Conservation (phyloP, 148 eudicot genomes). For the Oxyria digyna region DNA sequence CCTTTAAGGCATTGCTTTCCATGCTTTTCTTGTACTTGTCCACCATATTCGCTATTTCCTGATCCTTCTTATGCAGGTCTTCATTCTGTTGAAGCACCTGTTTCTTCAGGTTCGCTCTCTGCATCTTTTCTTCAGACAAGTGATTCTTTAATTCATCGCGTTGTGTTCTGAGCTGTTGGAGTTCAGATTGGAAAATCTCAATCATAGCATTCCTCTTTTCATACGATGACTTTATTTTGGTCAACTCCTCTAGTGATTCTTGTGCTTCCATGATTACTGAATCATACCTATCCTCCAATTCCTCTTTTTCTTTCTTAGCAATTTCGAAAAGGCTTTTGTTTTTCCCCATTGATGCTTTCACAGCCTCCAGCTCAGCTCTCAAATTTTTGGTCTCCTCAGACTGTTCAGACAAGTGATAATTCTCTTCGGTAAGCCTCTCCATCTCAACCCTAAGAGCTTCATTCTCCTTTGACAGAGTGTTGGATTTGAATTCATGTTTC, state of each 20-base stretch:
- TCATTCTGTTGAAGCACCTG: constrained; percentile 36
- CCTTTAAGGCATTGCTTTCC: constrained; percentile 19
- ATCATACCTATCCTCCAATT: constrained; percentile 27
- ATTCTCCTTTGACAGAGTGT: constrained; percentile 29
- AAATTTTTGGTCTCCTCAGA: constrained; percentile 7
- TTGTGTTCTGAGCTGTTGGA: constrained; percentile 37
- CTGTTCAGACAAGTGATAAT: constrained; percentile 26
- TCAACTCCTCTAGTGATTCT: constrained; percentile 23
- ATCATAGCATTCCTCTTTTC: constrained; percentile 31
- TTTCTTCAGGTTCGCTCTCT: constrained; percentile 52
- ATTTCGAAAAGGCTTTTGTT: constrained; percentile 22
- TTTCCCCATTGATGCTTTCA: constrained; percentile 19
- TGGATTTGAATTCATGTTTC: constrained; percentile 21
- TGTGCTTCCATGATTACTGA: constrained; percentile 31
- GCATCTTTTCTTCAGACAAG: constrained; percentile 35
- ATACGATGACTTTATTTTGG: constrained; percentile 23
- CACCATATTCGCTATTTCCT: constrained; percentile 22
- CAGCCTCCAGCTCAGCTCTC: constrained; percentile 16
- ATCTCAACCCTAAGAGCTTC: constrained; percentile 32
- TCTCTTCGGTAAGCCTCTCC: constrained; percentile 42
- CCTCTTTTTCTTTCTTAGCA: constrained; percentile 30
- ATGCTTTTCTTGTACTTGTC: constrained; percentile 24
- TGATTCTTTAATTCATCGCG: constrained; percentile 34
- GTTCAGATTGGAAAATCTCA: constrained; percentile 35
- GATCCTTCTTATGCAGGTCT: constrained; percentile 38